These are phyloP conservation scores for Argentina anserina DNA, from an alignment of 306 rosid species.

Conservation along the genomic window DNA sequence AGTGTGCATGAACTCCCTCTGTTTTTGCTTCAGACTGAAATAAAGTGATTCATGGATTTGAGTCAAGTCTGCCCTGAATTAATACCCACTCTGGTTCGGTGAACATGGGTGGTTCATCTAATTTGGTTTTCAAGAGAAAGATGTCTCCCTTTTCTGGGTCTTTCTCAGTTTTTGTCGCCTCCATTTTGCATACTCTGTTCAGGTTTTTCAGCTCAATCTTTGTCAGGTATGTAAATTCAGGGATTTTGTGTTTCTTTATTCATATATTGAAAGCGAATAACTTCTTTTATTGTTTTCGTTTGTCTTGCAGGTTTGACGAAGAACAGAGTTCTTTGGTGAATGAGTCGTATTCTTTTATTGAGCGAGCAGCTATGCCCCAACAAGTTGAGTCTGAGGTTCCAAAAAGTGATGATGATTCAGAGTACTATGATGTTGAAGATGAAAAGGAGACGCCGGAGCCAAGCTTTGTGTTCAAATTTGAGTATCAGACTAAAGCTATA, in stretches of 20 bases:
- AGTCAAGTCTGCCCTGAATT: conserved; percentile 5
- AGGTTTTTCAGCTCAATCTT: conserved; percentile 35
- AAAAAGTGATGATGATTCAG: conserved; percentile 6
- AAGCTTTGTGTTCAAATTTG: conserved; percentile 59
- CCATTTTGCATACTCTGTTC: conserved; percentile 45
- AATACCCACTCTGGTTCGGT: conserved; percentile 29
- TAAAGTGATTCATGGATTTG: conserved; percentile 34
- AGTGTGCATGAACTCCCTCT: conserved; percentile 42
- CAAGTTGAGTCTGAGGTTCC: conserved; percentile 10
- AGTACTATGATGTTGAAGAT: conserved; percentile 21
- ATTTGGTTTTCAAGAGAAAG: conserved; percentile 27
- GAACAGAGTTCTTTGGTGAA: conserved; percentile 12
- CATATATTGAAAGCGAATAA: neutral
- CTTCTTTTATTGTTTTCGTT: neutral
- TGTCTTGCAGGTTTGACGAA: conserved; percentile 35
- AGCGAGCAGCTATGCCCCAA: conserved; percentile 10
- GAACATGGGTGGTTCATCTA: conserved; percentile 32
- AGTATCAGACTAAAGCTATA: conserved; percentile 63
- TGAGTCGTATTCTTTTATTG: neutral
- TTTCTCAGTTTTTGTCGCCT: conserved; percentile 42
- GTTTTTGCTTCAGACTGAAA: conserved; percentile 54
- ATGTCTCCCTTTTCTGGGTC: conserved; percentile 28
- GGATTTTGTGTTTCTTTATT: neutral
- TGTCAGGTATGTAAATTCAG: conserved; percentile 41
- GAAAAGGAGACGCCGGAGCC: conserved; percentile 26